A percentile compares a stretch with the other conserved stretches of the same genome.
Conservation (phyloP, 2,329 filamentous ascomycete genomes). For the Dactylellina leptospora region DNA sequence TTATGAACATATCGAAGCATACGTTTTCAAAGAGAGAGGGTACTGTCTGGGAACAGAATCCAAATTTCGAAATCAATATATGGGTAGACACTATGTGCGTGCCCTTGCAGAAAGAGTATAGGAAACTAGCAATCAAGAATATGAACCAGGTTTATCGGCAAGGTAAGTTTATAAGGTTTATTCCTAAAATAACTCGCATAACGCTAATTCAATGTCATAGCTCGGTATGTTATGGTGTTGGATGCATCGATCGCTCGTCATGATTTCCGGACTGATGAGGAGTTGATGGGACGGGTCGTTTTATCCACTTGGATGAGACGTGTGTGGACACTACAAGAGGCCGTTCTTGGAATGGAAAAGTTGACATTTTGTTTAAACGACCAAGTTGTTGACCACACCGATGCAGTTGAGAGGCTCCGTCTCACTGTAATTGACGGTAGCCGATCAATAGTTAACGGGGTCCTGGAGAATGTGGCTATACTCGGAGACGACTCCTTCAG, state of each 20-base stretch:
- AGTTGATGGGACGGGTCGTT: constrained; percentile 50
- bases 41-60: constrained; percentile 26
- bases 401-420: constrained; percentile 40
- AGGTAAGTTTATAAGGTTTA: constrained; percentile 9
- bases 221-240: constrained; percentile 47
- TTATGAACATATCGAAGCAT: constrained; percentile 18
- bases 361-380: constrained; percentile 37
- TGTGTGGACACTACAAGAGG: constrained; percentile 56
- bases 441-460: constrained; percentile 10
- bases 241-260: constrained; percentile 45
- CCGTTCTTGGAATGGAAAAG: constrained; percentile 47
- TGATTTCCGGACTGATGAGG: constrained; percentile 33
- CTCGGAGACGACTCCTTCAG: constrained; percentile 37
- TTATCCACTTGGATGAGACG: constrained; percentile 54
- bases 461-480: constrained; percentile 9
- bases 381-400: constrained; percentile 35
- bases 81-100: constrained; percentile 55
- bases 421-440: constrained; percentile 10
- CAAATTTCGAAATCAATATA: constrained; percentile 30
- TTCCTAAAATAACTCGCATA: background rate
- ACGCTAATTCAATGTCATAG: constrained; percentile 12
- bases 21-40: constrained; percentile 26
- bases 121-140: constrained; percentile 53
- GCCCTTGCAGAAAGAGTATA: constrained; percentile 47
- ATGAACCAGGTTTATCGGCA: constrained; percentile 53